Conservation (phyloP, 2,329 filamentous ascomycete genomes). For the Chrysosporium queenslandicum region DNA sequence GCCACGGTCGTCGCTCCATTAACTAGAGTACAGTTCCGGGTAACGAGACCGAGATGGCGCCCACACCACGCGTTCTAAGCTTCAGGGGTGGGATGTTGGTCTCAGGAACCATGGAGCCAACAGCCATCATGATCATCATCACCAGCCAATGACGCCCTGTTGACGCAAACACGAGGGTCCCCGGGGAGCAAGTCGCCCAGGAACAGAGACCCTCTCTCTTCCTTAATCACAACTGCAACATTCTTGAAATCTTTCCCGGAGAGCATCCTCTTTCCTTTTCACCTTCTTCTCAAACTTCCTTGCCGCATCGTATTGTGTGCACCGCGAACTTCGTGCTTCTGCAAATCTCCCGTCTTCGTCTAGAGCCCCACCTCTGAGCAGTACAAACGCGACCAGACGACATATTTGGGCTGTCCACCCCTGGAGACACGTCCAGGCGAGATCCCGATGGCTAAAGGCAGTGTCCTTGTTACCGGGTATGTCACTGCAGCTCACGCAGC, state of each 20-base stretch:
- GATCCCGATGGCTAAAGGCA: conserved; percentile 62
- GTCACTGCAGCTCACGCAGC: conserved; percentile 24
- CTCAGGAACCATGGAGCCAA: neutral
- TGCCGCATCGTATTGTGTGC: neutral
- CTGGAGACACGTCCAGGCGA: conserved; percentile 13
- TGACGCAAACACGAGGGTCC: neutral
- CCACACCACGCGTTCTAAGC: too few species aligned
- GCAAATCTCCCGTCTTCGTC: neutral
- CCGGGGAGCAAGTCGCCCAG: too few species aligned
- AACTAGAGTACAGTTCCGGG: too few species aligned
- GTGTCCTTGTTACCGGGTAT: conserved; percentile 87
- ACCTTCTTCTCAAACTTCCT: neutral
- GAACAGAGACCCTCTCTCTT: too few species aligned
- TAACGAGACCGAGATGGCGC: too few species aligned
- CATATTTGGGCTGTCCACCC: neutral
- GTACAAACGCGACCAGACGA: neutral
- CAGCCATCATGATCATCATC: neutral
- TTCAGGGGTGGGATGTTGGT: neutral
- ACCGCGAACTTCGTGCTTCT: neutral
- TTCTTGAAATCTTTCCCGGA: too few species aligned
- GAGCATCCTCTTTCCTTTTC: too few species aligned
- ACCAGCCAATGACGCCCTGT: neutral
- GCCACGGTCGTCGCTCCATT: too few species aligned
- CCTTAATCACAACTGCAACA: too few species aligned
- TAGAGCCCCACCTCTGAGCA: neutral